phyloP scores from a whole-genome alignment of 306 rosid genomes.

The Aeschynomene evenia region DNA sequence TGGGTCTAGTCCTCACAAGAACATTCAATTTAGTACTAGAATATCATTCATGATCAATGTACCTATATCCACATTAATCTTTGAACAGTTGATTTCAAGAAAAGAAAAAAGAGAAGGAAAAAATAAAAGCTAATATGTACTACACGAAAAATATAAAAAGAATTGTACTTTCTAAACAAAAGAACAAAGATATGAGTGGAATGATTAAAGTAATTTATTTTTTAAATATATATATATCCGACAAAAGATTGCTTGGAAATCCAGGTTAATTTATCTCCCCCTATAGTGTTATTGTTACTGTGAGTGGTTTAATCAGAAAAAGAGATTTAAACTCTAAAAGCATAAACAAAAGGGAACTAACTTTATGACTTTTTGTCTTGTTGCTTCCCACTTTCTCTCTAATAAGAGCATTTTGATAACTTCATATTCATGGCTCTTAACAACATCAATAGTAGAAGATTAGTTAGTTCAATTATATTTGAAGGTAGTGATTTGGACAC shows the following conservation, averaged over 20 bases:
- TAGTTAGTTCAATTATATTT: no score
- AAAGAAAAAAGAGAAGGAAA: no score
- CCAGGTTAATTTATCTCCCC: constrained; percentile 21
- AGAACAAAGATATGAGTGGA: neutral
- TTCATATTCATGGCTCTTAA: no score
- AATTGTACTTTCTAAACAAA: neutral
- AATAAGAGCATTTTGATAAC: constrained; percentile 2
- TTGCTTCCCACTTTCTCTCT: neutral
- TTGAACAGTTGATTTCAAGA: neutral
- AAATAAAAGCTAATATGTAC: neutral
- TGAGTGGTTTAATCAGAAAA: neutral
- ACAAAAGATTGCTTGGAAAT: constrained; percentile 35
- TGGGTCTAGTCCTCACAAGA: neutral
- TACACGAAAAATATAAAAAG: neutral
- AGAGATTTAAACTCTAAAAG: neutral
- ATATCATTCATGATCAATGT: neutral
- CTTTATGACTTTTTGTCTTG: constrained; percentile 6
- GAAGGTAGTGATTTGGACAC: no score
- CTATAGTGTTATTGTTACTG: neutral
- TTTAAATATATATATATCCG: constrained; percentile 14
- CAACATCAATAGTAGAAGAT: constrained; percentile 19
- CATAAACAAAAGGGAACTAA: constrained; percentile 7
- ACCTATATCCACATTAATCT: constrained; percentile 16
- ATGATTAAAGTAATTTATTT: constrained; percentile 20
- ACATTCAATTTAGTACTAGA: neutral